Evolutionary conservation across 345 rosid species (phyloP).

Genomic region (Boechera divaricarpa): DNA sequence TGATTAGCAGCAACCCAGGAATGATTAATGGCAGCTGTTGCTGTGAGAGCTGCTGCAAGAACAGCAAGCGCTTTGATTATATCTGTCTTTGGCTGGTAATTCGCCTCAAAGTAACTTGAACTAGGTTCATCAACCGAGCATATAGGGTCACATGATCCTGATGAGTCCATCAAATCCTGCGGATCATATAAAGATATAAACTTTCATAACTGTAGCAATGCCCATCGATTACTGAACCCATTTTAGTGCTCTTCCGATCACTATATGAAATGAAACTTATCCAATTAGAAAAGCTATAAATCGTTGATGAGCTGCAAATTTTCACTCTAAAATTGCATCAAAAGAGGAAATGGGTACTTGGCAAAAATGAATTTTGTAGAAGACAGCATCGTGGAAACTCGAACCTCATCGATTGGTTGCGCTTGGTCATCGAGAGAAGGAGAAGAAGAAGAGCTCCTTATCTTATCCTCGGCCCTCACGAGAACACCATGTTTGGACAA

Average conservation of each 20-base stretch:
- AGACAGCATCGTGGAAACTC: background rate
- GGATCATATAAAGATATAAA: slow-evolving; percentile 22
- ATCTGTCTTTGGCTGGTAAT: slow-evolving; percentile 87
- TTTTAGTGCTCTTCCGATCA: background rate
- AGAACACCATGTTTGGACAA: slow-evolving; percentile 52
- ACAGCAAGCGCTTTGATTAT: slow-evolving; percentile 75
- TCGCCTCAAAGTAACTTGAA: slow-evolving; percentile 69
- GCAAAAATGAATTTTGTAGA: slow-evolving; percentile 3
- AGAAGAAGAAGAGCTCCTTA: slow-evolving; percentile 49
- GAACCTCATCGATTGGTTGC: slow-evolving; percentile 61
- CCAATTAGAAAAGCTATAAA: background rate
- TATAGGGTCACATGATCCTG: slow-evolving; percentile 84
- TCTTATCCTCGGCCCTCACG: slow-evolving; percentile 78
- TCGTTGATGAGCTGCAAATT: background rate
- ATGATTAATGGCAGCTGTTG: slow-evolving; percentile 83
- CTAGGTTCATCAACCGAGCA: slow-evolving; percentile 90
- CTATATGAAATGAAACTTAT: background rate
- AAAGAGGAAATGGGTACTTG: slow-evolving; percentile 14
- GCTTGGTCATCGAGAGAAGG: slow-evolving; percentile 37
- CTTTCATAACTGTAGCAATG: slow-evolving; percentile 1
- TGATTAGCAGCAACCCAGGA: slow-evolving; percentile 98
- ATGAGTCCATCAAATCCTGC: slow-evolving; percentile 62
- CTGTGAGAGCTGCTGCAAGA: slow-evolving; percentile 78
- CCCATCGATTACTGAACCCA: background rate
- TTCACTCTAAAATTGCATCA: background rate